Evolutionary conservation across 2,329 filamentous ascomycete genomes (phyloP).

Genomic region (Monascus ruber): DNA sequence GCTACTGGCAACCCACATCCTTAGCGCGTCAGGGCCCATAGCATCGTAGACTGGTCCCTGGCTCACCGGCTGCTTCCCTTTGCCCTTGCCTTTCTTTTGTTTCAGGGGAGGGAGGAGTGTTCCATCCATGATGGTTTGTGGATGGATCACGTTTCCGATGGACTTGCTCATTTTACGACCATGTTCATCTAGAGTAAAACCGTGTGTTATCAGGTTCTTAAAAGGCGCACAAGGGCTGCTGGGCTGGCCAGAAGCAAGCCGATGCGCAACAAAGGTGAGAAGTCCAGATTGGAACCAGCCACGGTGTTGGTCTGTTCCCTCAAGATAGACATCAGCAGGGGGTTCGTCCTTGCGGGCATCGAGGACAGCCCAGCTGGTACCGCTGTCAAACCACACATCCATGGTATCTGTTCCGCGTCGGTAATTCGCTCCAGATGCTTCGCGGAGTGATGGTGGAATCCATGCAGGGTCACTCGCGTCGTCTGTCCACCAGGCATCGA

Average conservation of each 20-base stretch:
- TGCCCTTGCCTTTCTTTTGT: conserved; percentile 46
- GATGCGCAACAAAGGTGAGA: conserved; percentile 65
- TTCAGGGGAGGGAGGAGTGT: conserved; percentile 61
- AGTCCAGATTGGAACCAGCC: conserved; percentile 98
- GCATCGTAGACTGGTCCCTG: conserved; percentile 46
- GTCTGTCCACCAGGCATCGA: conserved; percentile 94
- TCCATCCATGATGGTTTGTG: conserved; percentile 74
- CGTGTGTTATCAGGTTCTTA: conserved; percentile 83
- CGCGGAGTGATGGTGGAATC: conserved; percentile 54
- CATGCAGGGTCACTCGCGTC: conserved; percentile 61
- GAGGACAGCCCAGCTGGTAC: conserved; percentile 71
- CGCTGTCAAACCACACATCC: conserved; percentile 99
- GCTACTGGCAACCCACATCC: conserved; percentile 82
- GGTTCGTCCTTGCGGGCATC: conserved; percentile 20
- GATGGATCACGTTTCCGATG: conserved; percentile 74
- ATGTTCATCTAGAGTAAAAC: conserved; percentile 77
- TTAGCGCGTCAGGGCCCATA: conserved; percentile 74
- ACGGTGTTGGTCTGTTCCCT: conserved; percentile 90
- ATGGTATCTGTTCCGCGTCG: conserved; percentile 83
- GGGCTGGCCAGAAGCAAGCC: conserved; percentile 23
- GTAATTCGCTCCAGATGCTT: conserved; percentile 39
- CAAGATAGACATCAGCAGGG: conserved; percentile 74
- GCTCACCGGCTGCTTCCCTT: conserved; percentile 23
- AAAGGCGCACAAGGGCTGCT: conserved; percentile 54
- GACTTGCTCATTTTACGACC: conserved; percentile 99